Evolutionary conservation across 495 filamentous ascomycete species (phyloP), one percentile per base, ranked within the genome.

Genomic region (Parachaetomium inaequale): DNA sequence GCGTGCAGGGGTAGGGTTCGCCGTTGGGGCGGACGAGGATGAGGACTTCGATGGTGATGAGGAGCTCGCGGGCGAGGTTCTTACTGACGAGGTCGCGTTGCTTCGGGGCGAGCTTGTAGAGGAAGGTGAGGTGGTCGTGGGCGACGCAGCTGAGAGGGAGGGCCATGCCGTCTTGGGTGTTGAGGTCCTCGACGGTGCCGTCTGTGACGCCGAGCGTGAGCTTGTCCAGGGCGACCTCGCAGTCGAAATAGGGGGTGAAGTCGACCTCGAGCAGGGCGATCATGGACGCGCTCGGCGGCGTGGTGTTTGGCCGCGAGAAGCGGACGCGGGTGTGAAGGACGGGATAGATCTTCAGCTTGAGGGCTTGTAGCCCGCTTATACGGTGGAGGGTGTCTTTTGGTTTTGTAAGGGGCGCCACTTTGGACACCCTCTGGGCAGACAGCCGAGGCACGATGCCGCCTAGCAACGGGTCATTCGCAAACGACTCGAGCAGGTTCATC

Each of bases 221-320:
- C 52, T 83, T 82, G 55, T 88, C 78, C 32, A 98, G 83, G 7
- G 75, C 70, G 50, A 92, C 84, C 69, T 89, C 85, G 66, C 85
- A 90, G 40, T 85, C 84, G 52, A 91, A 83, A 63, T 91, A 92
- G 23, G 91, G 87, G 0, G 91, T 93, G 57, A 95, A 87, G 73
- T 97, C 93, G 54, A 96, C 78, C 72, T 96, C 92, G 19, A 97
- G 79, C 53, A 89, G 88, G 23, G 93, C 92, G 49, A 95, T 82
- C 0, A 93, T 81, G 25, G 85, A 81, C n/a, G 85, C 80, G 60
- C 82, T 85, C 15, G 83, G 79, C 23, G 85, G 81, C 7, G 82
- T 81, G 8, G 84, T 82, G 62, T 86, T 89, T 28, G 88, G 78
- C 59, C 87, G 84, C 7, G 91, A 86, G 71, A 95, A 96, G 32